Conservation (phyloP, 31 red algal genomes). For the Endocladia muricata region DNA sequence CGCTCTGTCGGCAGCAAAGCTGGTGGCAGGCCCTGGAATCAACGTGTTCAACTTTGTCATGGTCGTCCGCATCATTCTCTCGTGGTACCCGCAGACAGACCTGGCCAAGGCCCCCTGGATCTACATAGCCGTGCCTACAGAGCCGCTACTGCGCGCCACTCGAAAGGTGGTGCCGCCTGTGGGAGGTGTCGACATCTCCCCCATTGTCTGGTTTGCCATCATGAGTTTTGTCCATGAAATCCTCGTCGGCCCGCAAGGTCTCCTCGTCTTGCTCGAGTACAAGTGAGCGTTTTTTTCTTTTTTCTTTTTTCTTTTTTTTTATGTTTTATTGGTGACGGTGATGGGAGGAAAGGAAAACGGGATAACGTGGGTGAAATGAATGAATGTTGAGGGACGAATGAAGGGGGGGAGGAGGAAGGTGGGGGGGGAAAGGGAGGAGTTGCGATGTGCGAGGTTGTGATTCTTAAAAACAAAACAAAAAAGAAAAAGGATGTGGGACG, state of each 20-base stretch:
- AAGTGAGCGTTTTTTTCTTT: conserved; percentile 10
- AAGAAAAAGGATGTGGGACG: too few relatives aligned
- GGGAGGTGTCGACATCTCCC: conserved; percentile 93
- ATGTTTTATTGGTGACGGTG: not conserved
- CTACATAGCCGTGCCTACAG: conserved; percentile 74
- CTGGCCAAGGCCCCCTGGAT: conserved; percentile 71
- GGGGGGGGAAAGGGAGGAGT: too few relatives aligned
- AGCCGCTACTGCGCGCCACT: conserved; percentile 79
- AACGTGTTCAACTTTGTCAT: conserved; percentile 81
- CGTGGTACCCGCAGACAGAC: conserved; percentile 91
- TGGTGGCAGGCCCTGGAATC: conserved; percentile 65
- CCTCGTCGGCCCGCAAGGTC: conserved; percentile 84
- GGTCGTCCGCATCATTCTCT: conserved; percentile 79
- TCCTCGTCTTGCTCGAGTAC: conserved; percentile 61
- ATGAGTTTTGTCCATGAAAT: conserved; percentile 89
- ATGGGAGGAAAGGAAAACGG: too few relatives aligned
- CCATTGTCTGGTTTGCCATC: conserved; percentile 92
- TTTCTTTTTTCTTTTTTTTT: not conserved
- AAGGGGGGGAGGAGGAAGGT: too few relatives aligned
- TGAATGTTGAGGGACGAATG: too few relatives aligned
- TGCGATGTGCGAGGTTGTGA: too few relatives aligned
- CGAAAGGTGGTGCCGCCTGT: conserved; percentile 77
- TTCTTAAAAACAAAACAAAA: too few relatives aligned
- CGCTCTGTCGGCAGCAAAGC: conserved; percentile 26
- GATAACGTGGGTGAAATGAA: too few relatives aligned